These are phyloP conservation scores for Phylloporus sp. DNA, from an alignment of 1,284 basidiomycete genomes.

Conservation along the genomic window DNA sequence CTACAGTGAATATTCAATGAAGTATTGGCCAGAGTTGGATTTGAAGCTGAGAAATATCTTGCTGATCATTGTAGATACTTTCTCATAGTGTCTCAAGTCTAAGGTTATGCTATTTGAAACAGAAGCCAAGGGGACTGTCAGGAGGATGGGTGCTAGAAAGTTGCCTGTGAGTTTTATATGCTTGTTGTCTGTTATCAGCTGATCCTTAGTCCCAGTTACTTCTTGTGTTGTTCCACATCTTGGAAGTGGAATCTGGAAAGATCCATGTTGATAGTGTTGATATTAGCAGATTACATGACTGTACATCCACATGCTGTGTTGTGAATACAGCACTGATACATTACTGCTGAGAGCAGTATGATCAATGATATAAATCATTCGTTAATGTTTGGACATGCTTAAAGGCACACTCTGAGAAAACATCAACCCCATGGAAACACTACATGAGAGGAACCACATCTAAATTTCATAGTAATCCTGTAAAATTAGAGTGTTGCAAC, in stretches of 20 bases:
- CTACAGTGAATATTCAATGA: conserved; percentile 75
- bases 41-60: conserved; percentile 80
- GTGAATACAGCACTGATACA: not conserved
- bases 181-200: not conserved
- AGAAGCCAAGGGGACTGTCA: conserved; percentile 80
- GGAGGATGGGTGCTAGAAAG: conserved; percentile 92
- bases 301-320: conserved; percentile 46
- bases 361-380: conserved; percentile 88
- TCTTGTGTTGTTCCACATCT: conserved; percentile 78
- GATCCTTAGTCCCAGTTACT: not conserved
- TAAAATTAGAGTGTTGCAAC: no score
- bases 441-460: no score
- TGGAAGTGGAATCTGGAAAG: conserved; percentile 82
- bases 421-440: conserved; percentile 74
- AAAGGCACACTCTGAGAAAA: conserved; percentile 88
- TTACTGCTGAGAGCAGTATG: conserved; percentile 56
- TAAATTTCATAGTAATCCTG: no score
- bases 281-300: conserved; percentile 82
- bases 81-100: not conserved
- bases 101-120: not conserved
- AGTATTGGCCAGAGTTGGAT: conserved; percentile 85
- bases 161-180: conserved; percentile 65
- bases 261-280: conserved; percentile 82
- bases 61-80: conserved; percentile 61
- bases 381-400: conserved; percentile 84